phyloP scores from a whole-genome alignment of 495 filamentous ascomycete species.

The Xylaria bambusicola region DNA sequence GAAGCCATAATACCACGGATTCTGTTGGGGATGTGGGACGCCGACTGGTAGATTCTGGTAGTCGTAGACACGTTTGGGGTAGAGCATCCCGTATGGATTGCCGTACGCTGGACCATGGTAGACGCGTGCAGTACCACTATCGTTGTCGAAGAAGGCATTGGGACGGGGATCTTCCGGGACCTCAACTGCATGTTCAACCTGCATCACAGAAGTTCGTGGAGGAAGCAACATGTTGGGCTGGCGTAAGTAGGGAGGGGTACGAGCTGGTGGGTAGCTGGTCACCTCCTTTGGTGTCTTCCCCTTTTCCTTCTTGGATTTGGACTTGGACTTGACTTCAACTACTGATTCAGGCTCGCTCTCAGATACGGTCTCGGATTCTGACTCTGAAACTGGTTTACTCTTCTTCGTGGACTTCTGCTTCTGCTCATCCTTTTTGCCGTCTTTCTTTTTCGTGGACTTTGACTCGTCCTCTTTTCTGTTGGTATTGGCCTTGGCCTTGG shows the following conservation, averaged over 20 bases:
- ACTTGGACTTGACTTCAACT: slow-evolving; percentile 8
- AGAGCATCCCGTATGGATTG: slow-evolving; percentile 37
- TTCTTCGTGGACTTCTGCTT: slow-evolving; percentile 21
- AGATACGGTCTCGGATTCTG: slow-evolving; percentile 12
- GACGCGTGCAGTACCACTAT: slow-evolving; percentile 43
- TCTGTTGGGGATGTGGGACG: slow-evolving; percentile 28
- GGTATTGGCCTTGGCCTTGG: slow-evolving; percentile 7
- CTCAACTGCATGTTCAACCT: slow-evolving; percentile 48
- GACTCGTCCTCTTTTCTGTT: slow-evolving; percentile 17
- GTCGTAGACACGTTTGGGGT: slow-evolving; percentile 23
- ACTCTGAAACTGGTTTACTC: slow-evolving; percentile 4
- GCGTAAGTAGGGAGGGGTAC: slow-evolving; percentile 11
- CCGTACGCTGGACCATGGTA: slow-evolving; percentile 53
- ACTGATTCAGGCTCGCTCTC: slow-evolving; percentile 18
- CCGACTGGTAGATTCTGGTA: slow-evolving; percentile 22
- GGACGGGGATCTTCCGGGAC: slow-evolving; percentile 45
- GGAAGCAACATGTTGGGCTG: slow-evolving; percentile 38
- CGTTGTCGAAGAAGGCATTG: slow-evolving; percentile 52
- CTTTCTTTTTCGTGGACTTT: slow-evolving; percentile 14
- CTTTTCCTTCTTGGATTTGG: slow-evolving; percentile 5
- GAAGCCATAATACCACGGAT: slow-evolving; percentile 31
- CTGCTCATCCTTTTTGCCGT: slow-evolving; percentile 14
- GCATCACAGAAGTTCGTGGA: slow-evolving; percentile 37
- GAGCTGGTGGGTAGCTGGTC: neutral
- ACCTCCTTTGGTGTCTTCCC: slow-evolving; percentile 15